Conservation (phyloP, 108 stramenopile species). For the Aurantiochytrium sp. region DNA sequence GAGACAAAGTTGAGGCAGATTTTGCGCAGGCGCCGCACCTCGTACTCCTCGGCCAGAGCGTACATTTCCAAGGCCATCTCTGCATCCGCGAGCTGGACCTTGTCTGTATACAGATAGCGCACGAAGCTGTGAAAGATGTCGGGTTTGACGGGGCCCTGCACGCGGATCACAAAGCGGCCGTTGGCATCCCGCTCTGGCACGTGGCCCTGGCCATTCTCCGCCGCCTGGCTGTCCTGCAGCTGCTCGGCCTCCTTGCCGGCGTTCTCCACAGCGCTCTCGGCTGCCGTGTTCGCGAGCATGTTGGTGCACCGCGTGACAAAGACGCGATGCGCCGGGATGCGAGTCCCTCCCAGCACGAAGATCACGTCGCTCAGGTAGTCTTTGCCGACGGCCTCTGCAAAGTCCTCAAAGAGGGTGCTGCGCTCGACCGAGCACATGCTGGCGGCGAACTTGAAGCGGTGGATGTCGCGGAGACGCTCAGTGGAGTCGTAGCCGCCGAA, state of each 20-base stretch:
- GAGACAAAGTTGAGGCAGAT: slow-evolving; percentile 70
- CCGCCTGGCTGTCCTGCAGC: too few relatives aligned
- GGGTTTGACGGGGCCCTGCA: not conserved
- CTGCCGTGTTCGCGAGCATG: not conserved
- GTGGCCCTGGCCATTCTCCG: too few relatives aligned
- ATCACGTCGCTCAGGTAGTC: not conserved
- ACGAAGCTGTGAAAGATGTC: slow-evolving; percentile 75
- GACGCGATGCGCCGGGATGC: not conserved
- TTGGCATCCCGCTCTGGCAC: not conserved
- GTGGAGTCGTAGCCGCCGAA: slow-evolving; percentile 64
- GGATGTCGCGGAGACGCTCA: slow-evolving; percentile 1
- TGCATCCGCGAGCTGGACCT: slow-evolving; percentile 70
- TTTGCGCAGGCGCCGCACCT: slow-evolving; percentile 80
- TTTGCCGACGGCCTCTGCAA: not conserved
- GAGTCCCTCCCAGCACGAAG: not conserved
- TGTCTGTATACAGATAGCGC: slow-evolving; percentile 92
- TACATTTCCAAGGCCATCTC: slow-evolving; percentile 88
- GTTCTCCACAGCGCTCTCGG: not conserved
- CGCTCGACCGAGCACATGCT: not conserved
- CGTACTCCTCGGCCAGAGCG: slow-evolving; percentile 88
- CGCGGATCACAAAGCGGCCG: not conserved
- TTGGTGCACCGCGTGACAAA: slow-evolving; percentile 3
- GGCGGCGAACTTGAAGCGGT: slow-evolving; percentile 34
- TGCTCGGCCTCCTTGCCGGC: not conserved
- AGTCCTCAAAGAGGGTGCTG: not conserved